phyloP scores from a whole-genome alignment of 2,329 filamentous ascomycete genomes.

The Chalaropsis thielavioides region DNA sequence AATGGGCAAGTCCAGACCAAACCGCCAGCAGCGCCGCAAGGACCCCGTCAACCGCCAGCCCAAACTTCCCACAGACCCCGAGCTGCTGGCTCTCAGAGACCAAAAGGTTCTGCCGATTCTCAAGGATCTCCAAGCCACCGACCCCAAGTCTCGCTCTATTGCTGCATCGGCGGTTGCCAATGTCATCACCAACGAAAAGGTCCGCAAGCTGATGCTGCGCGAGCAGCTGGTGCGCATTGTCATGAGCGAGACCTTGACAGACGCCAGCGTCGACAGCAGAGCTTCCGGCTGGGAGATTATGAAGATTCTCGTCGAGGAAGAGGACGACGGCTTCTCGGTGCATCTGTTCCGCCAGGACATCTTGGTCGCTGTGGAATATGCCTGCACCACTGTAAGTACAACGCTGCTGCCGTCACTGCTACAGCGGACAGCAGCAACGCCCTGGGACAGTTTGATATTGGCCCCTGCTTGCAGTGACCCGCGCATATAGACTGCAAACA shows the following conservation, averaged over 20 bases:
- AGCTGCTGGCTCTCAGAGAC: constrained; percentile 48
- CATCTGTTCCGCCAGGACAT: constrained; percentile 49
- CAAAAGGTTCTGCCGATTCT: constrained; percentile 49
- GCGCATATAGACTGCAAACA: neutral
- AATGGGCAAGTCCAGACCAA: constrained; percentile 48
- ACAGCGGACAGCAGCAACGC: too few species aligned
- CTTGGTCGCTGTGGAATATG: constrained; percentile 44
- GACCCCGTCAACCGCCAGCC: constrained; percentile 43
- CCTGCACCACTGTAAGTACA: constrained; percentile 34
- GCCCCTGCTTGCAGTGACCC: neutral
- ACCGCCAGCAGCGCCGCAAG: constrained; percentile 34
- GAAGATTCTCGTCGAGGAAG: constrained; percentile 44
- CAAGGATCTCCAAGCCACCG: constrained; percentile 42
- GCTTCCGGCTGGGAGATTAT: constrained; percentile 56
- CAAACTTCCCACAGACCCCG: constrained; percentile 48
- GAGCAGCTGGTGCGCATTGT: constrained; percentile 52
- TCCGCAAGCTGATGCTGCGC: constrained; percentile 49
- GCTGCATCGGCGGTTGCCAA: constrained; percentile 47
- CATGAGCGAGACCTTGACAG: constrained; percentile 49
- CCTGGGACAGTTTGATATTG: constrained; percentile 8
- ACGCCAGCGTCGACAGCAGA: constrained; percentile 46
- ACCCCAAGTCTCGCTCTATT: constrained; percentile 42
- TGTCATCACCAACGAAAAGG: constrained; percentile 46
- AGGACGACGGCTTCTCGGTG: constrained; percentile 52
- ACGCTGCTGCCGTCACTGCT: neutral